Evolutionary conservation across 768 basidiomycete species (phyloP), one percentile per base, ranked within the genome.

Genomic region (Tephrocybe sp.): DNA sequence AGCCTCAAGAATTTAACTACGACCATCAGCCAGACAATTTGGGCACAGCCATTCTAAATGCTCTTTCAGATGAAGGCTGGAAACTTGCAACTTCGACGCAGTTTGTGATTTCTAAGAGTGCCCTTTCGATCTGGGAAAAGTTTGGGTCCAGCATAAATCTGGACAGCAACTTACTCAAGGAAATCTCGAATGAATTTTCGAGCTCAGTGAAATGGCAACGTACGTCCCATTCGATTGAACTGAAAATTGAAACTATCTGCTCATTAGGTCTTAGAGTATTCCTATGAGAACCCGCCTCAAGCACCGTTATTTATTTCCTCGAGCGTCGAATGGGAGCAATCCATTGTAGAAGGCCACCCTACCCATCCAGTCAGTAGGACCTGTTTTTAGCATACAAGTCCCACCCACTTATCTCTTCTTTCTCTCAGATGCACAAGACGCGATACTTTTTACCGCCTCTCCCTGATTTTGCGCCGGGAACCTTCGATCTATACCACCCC

Each of bases 321-420:
- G 1, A 81, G 79, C 47, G 75, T 83, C 11, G 74, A 69, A 28
- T 83, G 82, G 82, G 80, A 83, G 51, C 78, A 82, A 57, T 80
- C 80, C 1, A 79, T 82, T 24, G 76, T 81, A 16, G 80, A 82
- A 60, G 79, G 80, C 0, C 82, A 83, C 58, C 79, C 80, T 3
- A 82, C 76, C 0, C 82, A 83, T 61, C 80, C 82, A 13, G 81
- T 80, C 54, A 51, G 69, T 55, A 12, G 24, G 9, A 1, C 19
- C 13, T 19, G 11, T 24, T 25, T 24, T 13, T 30, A 12, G 31
- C 45, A 28, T 35, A 12, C 31, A 25, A 8, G n/a, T n/a, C n/a
- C n/a, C n/a, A 25, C n/a, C 6, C 11, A 7, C 28, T 21, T 9
- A 11, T 40, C 21, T 19, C 34, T 46, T 47, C 28, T 8, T 21